Conservation (phyloP, 768 basidiomycete genomes). For the Leccinum truebloodii region DNA sequence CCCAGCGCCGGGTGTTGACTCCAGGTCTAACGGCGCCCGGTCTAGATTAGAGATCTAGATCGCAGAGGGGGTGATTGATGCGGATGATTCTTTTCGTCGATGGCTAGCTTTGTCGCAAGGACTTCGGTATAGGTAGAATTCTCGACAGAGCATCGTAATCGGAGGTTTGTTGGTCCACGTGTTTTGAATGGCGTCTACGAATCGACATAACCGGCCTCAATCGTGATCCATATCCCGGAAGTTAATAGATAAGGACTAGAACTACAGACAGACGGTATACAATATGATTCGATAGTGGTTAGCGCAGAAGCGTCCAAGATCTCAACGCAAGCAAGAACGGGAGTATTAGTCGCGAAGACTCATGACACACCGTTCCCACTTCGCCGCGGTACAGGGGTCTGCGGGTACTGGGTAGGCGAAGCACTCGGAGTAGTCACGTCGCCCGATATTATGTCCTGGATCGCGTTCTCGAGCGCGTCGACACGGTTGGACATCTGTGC, state of each 20-base stretch:
- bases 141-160: conserved; percentile 9
- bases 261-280: conserved; percentile 20
- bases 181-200: background rate
- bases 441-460: conserved; percentile 89
- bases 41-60: conserved; percentile 26
- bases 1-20: conserved; percentile 31
- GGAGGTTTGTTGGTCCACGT: conserved; percentile 6
- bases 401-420: conserved; percentile 52
- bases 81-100: conserved; percentile 12
- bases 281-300: conserved; percentile 16
- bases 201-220: background rate
- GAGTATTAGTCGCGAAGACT: conserved; percentile 12
- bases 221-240: background rate
- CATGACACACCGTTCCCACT: conserved; percentile 39
- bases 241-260: background rate
- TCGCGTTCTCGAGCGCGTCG: conserved; percentile 84
- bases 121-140: conserved; percentile 11
- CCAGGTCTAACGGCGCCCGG: conserved; percentile 31
- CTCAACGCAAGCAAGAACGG: conserved; percentile 21
- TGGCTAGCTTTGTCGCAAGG: conserved; percentile 7
- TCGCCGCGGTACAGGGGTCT: conserved; percentile 41
- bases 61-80: background rate
- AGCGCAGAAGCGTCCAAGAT: conserved; percentile 18
- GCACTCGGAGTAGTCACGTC: conserved; percentile 53
- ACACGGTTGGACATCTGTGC: conserved; percentile 90